Percentiles rank a stretch among this genome's conserved stretches.
Conservation (phyloP, 2,329 filamentous ascomycete genomes). For the Neophaeococcomyces mojaviensis region DNA sequence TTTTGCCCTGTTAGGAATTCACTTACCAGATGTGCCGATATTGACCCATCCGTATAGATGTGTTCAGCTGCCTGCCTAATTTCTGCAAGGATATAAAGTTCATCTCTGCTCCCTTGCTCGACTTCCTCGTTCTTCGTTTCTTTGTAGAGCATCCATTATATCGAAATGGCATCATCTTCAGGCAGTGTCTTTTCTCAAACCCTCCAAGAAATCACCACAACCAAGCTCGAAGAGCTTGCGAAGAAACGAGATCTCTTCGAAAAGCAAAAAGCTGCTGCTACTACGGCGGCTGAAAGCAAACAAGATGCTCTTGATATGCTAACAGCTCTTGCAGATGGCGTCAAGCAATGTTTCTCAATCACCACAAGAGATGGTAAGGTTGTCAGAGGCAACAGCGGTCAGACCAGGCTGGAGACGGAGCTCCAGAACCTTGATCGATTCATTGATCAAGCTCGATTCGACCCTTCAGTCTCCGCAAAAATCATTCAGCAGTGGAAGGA, state of each 20-base stretch:
- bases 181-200: conserved; percentile 40
- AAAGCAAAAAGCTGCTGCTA: conserved; percentile 36
- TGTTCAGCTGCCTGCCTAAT: too few relatives aligned
- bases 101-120: too few relatives aligned
- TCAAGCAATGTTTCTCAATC: conserved; percentile 32
- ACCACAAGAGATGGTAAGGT: conserved; percentile 29
- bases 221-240: conserved; percentile 51
- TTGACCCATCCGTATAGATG: too few relatives aligned
- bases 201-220: conserved; percentile 47
- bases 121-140: too few relatives aligned
- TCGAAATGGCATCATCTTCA: conserved; percentile 24
- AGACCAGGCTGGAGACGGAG: conserved; percentile 22
- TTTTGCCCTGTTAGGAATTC: too few relatives aligned
- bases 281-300: conserved; percentile 28
- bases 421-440: conserved; percentile 43
- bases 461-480: conserved; percentile 44
- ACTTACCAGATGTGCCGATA: too few relatives aligned
- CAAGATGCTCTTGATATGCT: conserved; percentile 28
- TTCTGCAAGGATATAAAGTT: too few relatives aligned
- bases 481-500: conserved; percentile 42
- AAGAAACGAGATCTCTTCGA: conserved; percentile 46
- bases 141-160: too few relatives aligned
- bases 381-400: conserved; percentile 19
- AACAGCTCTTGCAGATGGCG: conserved; percentile 30
- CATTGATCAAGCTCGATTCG: conserved; percentile 46